A percentile compares a stretch with the other conserved stretches of the same genome.
These are phyloP conservation scores for Beta corolliflora DNA, from an alignment of 179 eudicot genomes.

Conservation along the genomic window DNA sequence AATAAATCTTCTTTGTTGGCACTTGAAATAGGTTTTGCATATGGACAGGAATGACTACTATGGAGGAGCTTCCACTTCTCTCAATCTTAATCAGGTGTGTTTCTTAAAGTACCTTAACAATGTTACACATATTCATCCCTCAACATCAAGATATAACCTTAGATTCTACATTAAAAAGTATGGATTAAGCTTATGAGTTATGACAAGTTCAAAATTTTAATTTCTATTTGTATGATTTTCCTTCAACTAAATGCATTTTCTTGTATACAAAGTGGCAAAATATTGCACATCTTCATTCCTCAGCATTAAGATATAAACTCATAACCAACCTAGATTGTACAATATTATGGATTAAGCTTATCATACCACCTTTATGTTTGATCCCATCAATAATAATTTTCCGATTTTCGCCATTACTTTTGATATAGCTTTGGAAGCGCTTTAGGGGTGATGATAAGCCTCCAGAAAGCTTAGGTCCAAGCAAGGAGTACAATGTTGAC, in stretches of 20 bases:
- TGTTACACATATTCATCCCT: not conserved
- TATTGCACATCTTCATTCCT: too few species aligned
- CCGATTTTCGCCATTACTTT: not conserved
- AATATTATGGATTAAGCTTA: too few species aligned
- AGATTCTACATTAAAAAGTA: too few species aligned
- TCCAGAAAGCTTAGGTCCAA: slow-evolving; percentile 60
- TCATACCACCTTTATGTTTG: not conserved
- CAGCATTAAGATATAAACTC: too few species aligned
- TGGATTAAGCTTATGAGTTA: not conserved
- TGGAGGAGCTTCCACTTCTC: slow-evolving; percentile 72
- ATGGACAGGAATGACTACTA: slow-evolving; percentile 82
- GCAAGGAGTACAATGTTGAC: slow-evolving; percentile 88
- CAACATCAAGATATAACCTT: not conserved
- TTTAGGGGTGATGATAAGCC: slow-evolving; percentile 61
- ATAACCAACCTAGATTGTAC: too few species aligned
- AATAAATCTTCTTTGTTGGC: not conserved
- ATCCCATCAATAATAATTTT: not conserved
- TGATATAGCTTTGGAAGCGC: slow-evolving; percentile 74
- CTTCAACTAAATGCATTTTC: not conserved
- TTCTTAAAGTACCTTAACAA: not conserved
- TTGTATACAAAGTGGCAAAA: too few species aligned
- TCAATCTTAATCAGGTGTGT: slow-evolving; percentile 55
- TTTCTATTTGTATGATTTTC: not conserved
- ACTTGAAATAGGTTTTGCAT: slow-evolving; percentile 60
- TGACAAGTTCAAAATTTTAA: not conserved